Percentiles rank a stretch among this genome's conserved stretches.
Evolutionary conservation across 1,139 yeast species (phyloP).

Genomic region (Saccharomycopsis hybrid): DNA sequence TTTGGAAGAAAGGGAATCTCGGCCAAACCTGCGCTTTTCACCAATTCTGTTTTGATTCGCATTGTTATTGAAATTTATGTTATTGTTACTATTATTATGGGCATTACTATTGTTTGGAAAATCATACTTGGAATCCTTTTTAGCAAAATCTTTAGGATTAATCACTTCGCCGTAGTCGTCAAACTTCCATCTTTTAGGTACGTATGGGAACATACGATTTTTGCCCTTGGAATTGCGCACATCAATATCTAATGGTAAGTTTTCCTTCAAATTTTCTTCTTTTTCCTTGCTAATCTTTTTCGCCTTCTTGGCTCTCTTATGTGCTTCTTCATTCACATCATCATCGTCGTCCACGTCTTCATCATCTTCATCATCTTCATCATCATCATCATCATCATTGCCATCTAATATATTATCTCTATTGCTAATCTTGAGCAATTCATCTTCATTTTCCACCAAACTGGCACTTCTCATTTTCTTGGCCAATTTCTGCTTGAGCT

Average conservation of each 20-base stretch:
- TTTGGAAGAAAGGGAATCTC: conserved; percentile 15
- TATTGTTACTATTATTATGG: not conserved
- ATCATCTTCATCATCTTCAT: conserved; percentile 27
- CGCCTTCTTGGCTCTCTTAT: conserved; percentile 15
- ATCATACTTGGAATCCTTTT: conserved; percentile 22
- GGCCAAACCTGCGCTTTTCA: conserved; percentile 25
- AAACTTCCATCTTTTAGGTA: conserved; percentile 47
- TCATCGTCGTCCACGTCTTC: conserved; percentile 32
- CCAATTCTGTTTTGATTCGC: conserved; percentile 22
- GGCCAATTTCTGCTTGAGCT: conserved; percentile 16
- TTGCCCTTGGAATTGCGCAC: conserved; percentile 53
- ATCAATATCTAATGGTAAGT: conserved; percentile 47
- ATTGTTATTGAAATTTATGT: conserved; percentile 14
- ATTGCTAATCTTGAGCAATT: conserved; percentile 2
- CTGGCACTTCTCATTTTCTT: too few species aligned
- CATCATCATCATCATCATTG: conserved; percentile 28
- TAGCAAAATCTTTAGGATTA: conserved; percentile 54
- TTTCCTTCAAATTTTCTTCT: conserved; percentile 20
- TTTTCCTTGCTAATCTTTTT: conserved; percentile 16
- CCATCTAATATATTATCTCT: conserved; percentile 17
- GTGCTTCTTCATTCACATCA: conserved; percentile 27
- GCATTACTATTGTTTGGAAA: not conserved
- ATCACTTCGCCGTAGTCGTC: conserved; percentile 87
- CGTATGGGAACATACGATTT: conserved; percentile 75
- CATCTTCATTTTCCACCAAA: conserved; percentile 1